Evolutionary conservation across 108 stramenopile species (phyloP).

Genomic region (Cyclostephanos tholiformis): DNA sequence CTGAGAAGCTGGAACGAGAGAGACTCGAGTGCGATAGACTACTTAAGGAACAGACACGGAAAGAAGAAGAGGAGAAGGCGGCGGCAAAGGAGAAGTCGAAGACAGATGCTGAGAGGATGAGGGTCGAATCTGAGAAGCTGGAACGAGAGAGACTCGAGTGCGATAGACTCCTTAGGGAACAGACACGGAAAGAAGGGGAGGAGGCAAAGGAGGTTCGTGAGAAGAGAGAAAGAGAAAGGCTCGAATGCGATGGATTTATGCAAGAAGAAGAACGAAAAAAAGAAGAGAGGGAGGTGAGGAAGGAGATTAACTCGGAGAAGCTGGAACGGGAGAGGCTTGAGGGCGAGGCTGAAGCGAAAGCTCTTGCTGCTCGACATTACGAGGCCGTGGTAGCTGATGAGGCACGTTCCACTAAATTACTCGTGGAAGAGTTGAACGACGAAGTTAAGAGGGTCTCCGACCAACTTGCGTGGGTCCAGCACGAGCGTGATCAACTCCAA

Average conservation of each 20-base stretch:
- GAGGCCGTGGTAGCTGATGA: constrained; percentile 4
- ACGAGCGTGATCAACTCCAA: constrained; percentile 31
- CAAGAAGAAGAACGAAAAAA: constrained; percentile 50
- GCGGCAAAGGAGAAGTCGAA: too few species aligned
- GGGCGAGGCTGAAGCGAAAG: constrained; percentile 10
- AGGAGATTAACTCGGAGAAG: not conserved
- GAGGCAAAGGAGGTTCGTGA: not conserved
- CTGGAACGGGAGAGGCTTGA: constrained; percentile 12
- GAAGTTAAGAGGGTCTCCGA: too few species aligned
- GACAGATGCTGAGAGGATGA: not conserved
- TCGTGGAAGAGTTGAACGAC: too few species aligned
- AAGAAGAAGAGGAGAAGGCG: constrained; percentile 3
- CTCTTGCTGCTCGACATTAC: not conserved
- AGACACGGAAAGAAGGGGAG: constrained; percentile 15
- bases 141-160: constrained; percentile 12
- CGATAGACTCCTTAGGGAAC: not conserved
- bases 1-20: constrained; percentile 14
- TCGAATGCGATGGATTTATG: too few species aligned
- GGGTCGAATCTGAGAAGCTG: constrained; percentile 10
- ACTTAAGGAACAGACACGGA: not conserved
- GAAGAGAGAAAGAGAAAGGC: constrained; percentile 42
- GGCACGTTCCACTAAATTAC: not conserved
- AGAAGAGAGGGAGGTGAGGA: constrained; percentile 35
- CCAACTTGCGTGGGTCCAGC: constrained; percentile 22
- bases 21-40: constrained; percentile 2